Base-by-base conservation (phyloP, 306 rosid species). In the Datisca glomerata region DNA sequence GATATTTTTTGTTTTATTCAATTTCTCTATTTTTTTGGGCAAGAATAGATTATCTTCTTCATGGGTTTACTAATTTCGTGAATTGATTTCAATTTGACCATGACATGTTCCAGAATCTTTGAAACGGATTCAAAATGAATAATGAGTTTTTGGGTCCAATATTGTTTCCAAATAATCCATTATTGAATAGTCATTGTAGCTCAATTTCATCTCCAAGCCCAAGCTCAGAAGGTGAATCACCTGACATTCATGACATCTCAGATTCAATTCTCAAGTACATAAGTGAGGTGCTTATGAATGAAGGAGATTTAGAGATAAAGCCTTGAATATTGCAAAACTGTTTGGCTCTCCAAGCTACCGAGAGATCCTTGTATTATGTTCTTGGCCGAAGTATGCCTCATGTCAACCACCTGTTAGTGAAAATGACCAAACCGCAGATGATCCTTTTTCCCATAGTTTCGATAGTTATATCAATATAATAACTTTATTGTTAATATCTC, bases 231-330 rank as follows among this genome's bases (percentile, higher is more conserved):
- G 74, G 65, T 17, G 85, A 66, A 15, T 54, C 66, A 32, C 62
- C 57, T 9, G 70, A 67, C 34, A 31, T 61, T 39, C 21, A 21
- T 45, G 74, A 81, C 6, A 62, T 54, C 43, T 66, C 76, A 35
- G 60, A 59, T 10, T 11, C 53, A 8, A 45, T 52, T 19, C 72
- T 81, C 17, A 38, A 49, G 49, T 74, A 66, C 61, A 61, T 82
- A 46, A 62, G 45, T 56, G 74, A 82, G 52, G 56, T 75, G 55
- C 79, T 82, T 1, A 66, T 74, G 79, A 75, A 82, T 31, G 94
- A 82, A 41, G 72, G 78, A 42, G 72, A 74, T 28, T 57, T 74
- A 12, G 81, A 77, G 20, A 44, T 57, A n/a, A 71, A 55, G 13
- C 79, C 79, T 0, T 55, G 41, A 3, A 63, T 74, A 69, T 68